These are phyloP conservation scores for Chamaecyparis obtusa DNA, from an alignment of 75 land plant species.

Conservation along the genomic window DNA sequence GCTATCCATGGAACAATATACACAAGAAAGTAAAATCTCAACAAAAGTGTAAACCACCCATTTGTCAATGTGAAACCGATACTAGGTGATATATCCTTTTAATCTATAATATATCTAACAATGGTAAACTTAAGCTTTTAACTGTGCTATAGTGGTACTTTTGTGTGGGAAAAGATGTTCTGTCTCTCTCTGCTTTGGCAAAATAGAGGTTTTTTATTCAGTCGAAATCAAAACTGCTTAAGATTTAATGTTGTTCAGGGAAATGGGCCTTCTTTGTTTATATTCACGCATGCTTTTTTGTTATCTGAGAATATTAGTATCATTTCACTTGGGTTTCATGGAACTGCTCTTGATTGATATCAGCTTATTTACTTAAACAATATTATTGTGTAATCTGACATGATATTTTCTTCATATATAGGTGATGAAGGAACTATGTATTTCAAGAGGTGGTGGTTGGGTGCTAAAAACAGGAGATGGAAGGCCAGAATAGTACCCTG, in stretches of 20 bases:
- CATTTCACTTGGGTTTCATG: not conserved
- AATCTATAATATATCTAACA: no score
- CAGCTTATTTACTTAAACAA: not conserved
- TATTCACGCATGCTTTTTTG: not conserved
- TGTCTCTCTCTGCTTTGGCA: not conserved
- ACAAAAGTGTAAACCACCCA: no score
- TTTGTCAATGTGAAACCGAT: no score
- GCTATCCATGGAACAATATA: no score
- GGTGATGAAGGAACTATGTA: conserved; percentile 13
- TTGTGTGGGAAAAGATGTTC: no score
- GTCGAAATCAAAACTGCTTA: not conserved
- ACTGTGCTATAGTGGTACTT: not conserved
- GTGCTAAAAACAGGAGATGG: conserved; percentile 11
- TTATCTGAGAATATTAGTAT: not conserved
- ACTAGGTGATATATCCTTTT: no score
- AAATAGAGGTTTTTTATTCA: no score
- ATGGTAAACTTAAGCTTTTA: not conserved
- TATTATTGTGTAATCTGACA: not conserved
- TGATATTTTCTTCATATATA: not conserved
- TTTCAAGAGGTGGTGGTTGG: not conserved
- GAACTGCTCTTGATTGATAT: not conserved
- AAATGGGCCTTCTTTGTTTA: no score
- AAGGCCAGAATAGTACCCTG: not conserved
- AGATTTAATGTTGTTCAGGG: not conserved
- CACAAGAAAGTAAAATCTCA: no score